phyloP scores from a whole-genome alignment of 805 yeast genomes.

The Candida ponderosae region DNA sequence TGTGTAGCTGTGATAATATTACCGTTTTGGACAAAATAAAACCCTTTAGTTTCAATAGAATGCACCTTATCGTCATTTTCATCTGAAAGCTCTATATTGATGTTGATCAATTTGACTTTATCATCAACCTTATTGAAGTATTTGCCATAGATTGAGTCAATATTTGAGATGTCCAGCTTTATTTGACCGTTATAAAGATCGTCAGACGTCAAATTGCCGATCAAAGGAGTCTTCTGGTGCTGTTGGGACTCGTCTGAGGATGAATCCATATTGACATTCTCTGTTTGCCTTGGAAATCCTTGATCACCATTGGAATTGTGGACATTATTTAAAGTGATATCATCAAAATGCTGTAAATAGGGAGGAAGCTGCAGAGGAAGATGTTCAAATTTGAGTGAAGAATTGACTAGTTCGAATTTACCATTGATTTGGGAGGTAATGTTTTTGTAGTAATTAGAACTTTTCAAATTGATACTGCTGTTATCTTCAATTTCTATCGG shows the following conservation, averaged over 20 bases:
- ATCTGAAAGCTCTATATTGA: conserved; percentile 30
- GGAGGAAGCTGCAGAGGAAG: conserved; percentile 16
- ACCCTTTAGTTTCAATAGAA: conserved; percentile 44
- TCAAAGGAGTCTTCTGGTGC: too few relatives aligned
- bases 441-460: conserved; percentile 29
- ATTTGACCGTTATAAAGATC: conserved; percentile 19
- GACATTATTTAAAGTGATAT: background rate
- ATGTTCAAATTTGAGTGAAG: conserved; percentile 4
- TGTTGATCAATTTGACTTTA: conserved; percentile 29
- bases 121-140: conserved; percentile 27
- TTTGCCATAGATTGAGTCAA: conserved; percentile 12
- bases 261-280: too few relatives aligned
- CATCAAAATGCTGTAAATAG: conserved; percentile 11
- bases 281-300: too few relatives aligned
- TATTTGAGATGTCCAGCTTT: conserved; percentile 9
- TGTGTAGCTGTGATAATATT: conserved; percentile 48
- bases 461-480: conserved; percentile 3
- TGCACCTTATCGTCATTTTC: conserved; percentile 41
- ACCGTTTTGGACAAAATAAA: conserved; percentile 62
- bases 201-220: conserved; percentile 26
- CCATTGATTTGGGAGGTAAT: conserved; percentile 43
- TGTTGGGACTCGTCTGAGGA: too few relatives aligned
- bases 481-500: conserved; percentile 9
- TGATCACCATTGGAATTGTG: background rate
- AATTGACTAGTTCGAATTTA: conserved; percentile 20